Conservation (phyloP, 805 yeast species). For the Lipomyces anomalus region DNA sequence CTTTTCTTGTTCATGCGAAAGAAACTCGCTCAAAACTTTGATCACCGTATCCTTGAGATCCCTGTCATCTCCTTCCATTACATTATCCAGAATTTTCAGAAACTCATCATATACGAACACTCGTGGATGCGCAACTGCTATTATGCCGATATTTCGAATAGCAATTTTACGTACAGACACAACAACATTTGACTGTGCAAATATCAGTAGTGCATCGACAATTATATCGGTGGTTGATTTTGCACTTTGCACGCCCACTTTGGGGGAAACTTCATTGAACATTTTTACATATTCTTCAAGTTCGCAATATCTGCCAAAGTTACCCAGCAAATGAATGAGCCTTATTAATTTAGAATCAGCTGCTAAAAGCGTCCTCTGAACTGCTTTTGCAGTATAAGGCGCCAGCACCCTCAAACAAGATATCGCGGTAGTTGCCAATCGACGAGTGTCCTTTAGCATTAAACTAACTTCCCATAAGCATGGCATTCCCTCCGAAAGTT, state of each 20-base stretch:
- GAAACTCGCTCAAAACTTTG: conserved; percentile 52
- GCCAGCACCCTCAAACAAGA: conserved; percentile 51
- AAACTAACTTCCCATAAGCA: conserved; percentile 54
- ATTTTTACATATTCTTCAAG: conserved; percentile 43
- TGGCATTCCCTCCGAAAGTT: conserved; percentile 70
- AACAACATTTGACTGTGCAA: conserved; percentile 39
- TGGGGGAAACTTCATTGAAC: conserved; percentile 39
- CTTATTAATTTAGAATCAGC: conserved; percentile 47
- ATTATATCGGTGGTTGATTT: conserved; percentile 49
- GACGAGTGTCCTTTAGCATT: conserved; percentile 42
- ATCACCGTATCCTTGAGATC: conserved; percentile 49
- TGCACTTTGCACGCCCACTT: conserved; percentile 44
- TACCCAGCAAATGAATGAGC: conserved; percentile 58
- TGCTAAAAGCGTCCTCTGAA: conserved; percentile 7
- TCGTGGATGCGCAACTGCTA: conserved; percentile 60
- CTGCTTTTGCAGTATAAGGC: conserved; percentile 39
- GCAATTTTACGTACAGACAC: conserved; percentile 46
- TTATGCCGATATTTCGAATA: conserved; percentile 48
- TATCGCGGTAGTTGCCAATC: conserved; percentile 56
- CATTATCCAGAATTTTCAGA: conserved; percentile 49
- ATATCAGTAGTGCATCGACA: conserved; percentile 51
- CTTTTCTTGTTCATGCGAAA: conserved; percentile 40
- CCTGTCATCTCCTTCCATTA: conserved; percentile 38
- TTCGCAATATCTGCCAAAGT: conserved; percentile 65
- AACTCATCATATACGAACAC: conserved; percentile 57